Evolutionary conservation across 306 rosid genomes (phyloP), one percentile per base, ranked within the genome.

Genomic region (Senna siamea): DNA sequence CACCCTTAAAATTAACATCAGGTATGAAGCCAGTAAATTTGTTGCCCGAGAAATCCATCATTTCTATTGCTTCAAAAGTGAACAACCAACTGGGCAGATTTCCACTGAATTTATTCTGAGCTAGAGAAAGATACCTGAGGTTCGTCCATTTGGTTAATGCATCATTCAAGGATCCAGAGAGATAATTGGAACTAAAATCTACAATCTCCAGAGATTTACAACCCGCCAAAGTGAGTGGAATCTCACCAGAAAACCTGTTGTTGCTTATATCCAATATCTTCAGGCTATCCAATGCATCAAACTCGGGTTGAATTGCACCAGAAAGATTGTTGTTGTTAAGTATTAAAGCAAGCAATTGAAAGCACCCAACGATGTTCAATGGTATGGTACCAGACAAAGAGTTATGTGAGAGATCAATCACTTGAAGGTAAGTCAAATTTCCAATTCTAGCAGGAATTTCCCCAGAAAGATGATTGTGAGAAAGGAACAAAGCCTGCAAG

Each of bases 401-500:
- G 83, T 95, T 95, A 85, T 92, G 86, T 5, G 99, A 92, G 81
- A 95, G 90, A 87, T 95, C 99, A 77, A 95, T 86, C 81, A 92
- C 97, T 89, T 92, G 97, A 66, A 95, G 99, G 80, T 92, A 95
- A 70, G 98, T 95, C 75, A 95, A 70, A 41, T 92, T 92, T 70
- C 99, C 99, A 52, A 95, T 92, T 69, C 98, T 87, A 7, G 89
- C 90, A 32, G 99, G 99, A 78, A 95, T 95, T 73, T 90, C 92
- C 57, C 99, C 99, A 30, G 85, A 81, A 17, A 95, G 99, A 77
- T 81, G 82, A 81, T 95, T 95, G 85, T 90, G 89, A 26, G 98
- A 95, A 65, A 95, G 92, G 78, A 95, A 90, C 87, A 95, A 85
- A 70, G 98, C 99, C 90, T 95, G 98, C 92, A 95, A 86, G 77